Evolutionary conservation across 2,329 filamentous ascomycete genomes (phyloP).

Genomic region (Pseudogymnoascus sp.): DNA sequence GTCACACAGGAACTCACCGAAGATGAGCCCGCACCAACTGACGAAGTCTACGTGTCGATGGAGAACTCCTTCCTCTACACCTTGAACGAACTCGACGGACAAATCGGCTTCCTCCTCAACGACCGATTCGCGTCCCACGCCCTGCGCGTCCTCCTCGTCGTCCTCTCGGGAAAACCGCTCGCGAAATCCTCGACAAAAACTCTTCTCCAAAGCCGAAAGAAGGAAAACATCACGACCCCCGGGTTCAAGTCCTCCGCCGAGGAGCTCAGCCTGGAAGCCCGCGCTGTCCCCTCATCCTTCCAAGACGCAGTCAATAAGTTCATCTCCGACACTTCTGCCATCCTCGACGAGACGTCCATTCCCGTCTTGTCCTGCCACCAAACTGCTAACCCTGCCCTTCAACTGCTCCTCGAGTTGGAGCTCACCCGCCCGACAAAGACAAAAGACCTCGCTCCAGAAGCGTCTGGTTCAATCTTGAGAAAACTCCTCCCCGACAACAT

Average conservation of each 20-base stretch:
- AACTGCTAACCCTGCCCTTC: conserved; percentile 86
- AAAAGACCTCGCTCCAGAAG: conserved; percentile 49
- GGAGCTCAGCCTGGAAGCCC: conserved; percentile 37
- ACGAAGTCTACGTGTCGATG: conserved; percentile 52
- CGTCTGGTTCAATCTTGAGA: conserved; percentile 52
- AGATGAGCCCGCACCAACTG: conserved; percentile 34
- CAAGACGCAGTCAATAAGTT: conserved; percentile 69
- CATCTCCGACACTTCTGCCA: conserved; percentile 64
- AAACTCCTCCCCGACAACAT: conserved; percentile 73
- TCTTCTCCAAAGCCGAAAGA: conserved; percentile 83
- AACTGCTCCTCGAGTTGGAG: conserved; percentile 81
- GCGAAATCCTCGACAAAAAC: conserved; percentile 60
- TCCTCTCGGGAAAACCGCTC: conserved; percentile 75
- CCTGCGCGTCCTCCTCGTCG: conserved; percentile 72
- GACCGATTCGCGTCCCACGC: conserved; percentile 87
- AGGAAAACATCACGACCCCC: conserved; percentile 67
- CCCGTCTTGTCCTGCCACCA: conserved; percentile 79
- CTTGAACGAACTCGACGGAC: conserved; percentile 78
- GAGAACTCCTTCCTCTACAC: conserved; percentile 78
- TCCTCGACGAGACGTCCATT: conserved; percentile 70
- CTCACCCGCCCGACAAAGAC: conserved; percentile 63
- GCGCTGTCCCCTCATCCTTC: conserved; percentile 72
- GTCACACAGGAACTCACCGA: conserved; percentile 63
- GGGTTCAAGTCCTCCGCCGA: conserved; percentile 41
- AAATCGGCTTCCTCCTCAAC: conserved; percentile 74